A percentile compares a stretch with the other conserved stretches of the same genome.
These are phyloP conservation scores for Trematosphaeria pertusa DNA, from an alignment of 2,329 filamentous ascomycete species.

Conservation along the genomic window DNA sequence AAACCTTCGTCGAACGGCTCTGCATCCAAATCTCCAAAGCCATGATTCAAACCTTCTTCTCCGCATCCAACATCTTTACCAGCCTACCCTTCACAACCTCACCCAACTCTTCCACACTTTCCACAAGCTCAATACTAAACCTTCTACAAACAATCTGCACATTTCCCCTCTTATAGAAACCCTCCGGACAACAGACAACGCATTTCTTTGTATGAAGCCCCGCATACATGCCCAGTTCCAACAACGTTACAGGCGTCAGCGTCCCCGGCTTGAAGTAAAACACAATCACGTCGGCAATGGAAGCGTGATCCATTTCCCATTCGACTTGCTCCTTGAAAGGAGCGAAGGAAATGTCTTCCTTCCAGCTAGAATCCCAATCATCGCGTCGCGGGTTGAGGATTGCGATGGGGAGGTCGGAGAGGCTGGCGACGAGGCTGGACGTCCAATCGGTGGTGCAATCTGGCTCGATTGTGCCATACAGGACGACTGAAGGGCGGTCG, in stretches of 20 bases:
- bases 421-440: slow-evolving; percentile 47
- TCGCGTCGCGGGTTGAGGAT: slow-evolving; percentile 64
- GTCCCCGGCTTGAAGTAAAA: slow-evolving; percentile 63
- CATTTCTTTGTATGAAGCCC: slow-evolving; percentile 45
- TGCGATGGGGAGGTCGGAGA: slow-evolving; percentile 56
- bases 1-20: no score
- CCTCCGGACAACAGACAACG: slow-evolving; percentile 61
- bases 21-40: no score
- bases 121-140: slow-evolving; percentile 55
- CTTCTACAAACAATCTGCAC: slow-evolving; percentile 62
- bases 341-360: slow-evolving; percentile 57
- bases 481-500: slow-evolving; percentile 56
- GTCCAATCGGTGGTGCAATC: slow-evolving; percentile 58
- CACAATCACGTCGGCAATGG: slow-evolving; percentile 61
- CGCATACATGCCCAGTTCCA: slow-evolving; percentile 66
- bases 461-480: slow-evolving; percentile 63
- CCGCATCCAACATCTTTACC: no score
- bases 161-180: slow-evolving; percentile 67
- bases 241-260: slow-evolving; percentile 62
- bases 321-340: slow-evolving; percentile 64
- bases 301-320: slow-evolving; percentile 68
- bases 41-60: no score
- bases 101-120: slow-evolving; percentile 51
- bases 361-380: slow-evolving; percentile 67
- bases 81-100: slow-evolving; percentile 37